These are phyloP conservation scores for sorghum (Sorghum bicolor) DNA, from an alignment of 176 grass and related monocot genomes.

Conservation along the genomic window Sorghum_bicolor_NCBIv3 NC_012874.2:4702001-4702500, in stretches of 20 bases:
- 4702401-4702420: conserved; percentile 27
- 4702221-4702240: neutral
- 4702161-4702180: too few species aligned
- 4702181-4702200: too few species aligned
- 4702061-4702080: too few species aligned
- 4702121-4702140: too few species aligned
- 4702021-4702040: too few species aligned
- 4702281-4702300: conserved; percentile 45
- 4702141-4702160: too few species aligned
- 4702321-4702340: neutral
- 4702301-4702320: neutral
- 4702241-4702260: neutral
- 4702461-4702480: conserved; percentile 25
- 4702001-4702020: fast-evolving
- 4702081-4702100: too few species aligned
- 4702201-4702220: neutral
- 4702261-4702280: neutral
- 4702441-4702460: conserved; percentile 24
- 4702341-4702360: conserved; percentile 1
- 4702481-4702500: conserved; percentile 48
- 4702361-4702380: neutral
- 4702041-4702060: too few species aligned
- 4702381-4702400: conserved; percentile 32
- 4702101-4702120: too few species aligned
- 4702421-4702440: neutral